Conservation (phyloP, 805 yeast genomes). For the Starmerella lactis-condensi region DNA sequence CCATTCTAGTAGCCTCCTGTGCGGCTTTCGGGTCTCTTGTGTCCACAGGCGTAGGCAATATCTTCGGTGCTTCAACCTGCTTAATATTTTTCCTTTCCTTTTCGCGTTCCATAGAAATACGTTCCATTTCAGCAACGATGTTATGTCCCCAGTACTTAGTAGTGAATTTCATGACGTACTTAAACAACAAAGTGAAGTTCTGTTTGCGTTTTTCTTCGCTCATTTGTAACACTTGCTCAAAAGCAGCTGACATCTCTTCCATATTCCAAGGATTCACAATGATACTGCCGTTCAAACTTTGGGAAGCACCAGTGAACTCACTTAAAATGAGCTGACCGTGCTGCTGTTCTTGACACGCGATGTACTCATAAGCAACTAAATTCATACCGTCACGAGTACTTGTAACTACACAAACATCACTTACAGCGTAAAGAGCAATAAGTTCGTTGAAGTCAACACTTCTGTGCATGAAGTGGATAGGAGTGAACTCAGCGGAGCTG, state of each 20-base stretch:
- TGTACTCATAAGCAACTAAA: slow-evolving; percentile 85
- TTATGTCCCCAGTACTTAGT: slow-evolving; percentile 95
- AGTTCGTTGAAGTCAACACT: slow-evolving; percentile 80
- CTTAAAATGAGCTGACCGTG: slow-evolving; percentile 76
- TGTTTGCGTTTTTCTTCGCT: slow-evolving; percentile 61
- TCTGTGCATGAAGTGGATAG: slow-evolving; percentile 90
- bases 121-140: slow-evolving; percentile 63
- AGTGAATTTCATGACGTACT: slow-evolving; percentile 80
- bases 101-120: slow-evolving; percentile 15
- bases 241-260: slow-evolving; percentile 75
- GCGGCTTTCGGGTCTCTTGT: neutral
- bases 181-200: slow-evolving; percentile 69
- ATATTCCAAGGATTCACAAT: slow-evolving; percentile 98
- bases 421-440: slow-evolving; percentile 63
- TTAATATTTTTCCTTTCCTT: neutral
- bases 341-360: slow-evolving; percentile 77
- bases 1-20: neutral
- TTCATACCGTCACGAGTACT: slow-evolving; percentile 98
- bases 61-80: neutral
- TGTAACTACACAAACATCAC: slow-evolving; percentile 82
- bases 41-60: neutral
- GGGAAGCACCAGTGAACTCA: slow-evolving; percentile 99
- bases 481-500: slow-evolving; percentile 94
- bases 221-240: slow-evolving; percentile 69
- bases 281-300: slow-evolving; percentile 80